Conservation (phyloP, 2,329 filamentous ascomycete species). For the Aspergillus tubingensis region DNA sequence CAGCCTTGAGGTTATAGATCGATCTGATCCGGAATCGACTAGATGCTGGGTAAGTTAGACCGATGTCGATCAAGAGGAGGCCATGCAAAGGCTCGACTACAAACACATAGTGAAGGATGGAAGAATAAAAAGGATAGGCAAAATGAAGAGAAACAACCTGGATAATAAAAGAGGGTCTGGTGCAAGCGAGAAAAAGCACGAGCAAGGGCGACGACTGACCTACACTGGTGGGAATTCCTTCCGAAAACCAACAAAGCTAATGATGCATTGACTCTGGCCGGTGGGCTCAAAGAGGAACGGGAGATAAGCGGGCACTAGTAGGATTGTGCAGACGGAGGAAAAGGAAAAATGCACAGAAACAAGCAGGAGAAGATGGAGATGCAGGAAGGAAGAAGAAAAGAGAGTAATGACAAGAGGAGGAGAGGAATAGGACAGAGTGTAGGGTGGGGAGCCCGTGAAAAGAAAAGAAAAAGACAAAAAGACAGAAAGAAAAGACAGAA, state of each 20-base stretch:
- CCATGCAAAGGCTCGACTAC: neutral
- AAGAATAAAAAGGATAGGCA: neutral
- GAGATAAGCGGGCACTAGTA: neutral
- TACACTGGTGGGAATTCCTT: conserved; percentile 3
- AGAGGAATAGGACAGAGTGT: conserved; percentile 1
- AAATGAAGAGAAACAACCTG: neutral
- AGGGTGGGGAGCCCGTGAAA: conserved; percentile 1
- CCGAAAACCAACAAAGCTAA: conserved; percentile 2
- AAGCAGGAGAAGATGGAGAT: neutral
- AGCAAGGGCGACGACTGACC: neutral
- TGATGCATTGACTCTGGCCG: neutral
- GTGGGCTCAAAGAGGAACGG: neutral
- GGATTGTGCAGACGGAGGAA: neutral
- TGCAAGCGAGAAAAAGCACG: neutral
- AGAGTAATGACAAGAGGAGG: neutral
- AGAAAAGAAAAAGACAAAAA: conserved; percentile 13
- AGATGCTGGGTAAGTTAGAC: neutral
- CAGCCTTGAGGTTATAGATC: neutral
- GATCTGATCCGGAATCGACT: neutral
- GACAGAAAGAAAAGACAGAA: conserved; percentile 12
- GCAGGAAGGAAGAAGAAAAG: neutral
- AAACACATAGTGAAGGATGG: neutral
- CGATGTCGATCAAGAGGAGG: too few relatives aligned
- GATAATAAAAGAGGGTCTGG: conserved; percentile 2
- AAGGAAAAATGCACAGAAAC: neutral